Conservation (phyloP, 2,329 filamentous ascomycete genomes). For the Ophiostoma tasmaniense region DNA sequence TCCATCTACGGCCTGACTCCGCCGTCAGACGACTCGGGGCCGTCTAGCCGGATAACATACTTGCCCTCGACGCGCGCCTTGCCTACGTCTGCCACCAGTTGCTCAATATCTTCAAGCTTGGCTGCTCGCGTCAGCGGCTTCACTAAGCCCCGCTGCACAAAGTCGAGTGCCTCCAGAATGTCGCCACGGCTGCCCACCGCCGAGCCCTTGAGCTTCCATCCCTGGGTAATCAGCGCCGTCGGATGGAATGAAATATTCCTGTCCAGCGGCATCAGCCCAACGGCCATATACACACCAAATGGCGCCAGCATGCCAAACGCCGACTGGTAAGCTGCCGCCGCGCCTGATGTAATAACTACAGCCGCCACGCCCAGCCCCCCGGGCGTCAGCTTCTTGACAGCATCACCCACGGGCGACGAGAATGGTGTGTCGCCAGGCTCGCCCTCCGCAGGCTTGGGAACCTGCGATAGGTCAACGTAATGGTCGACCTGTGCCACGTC, state of each 20-base stretch:
- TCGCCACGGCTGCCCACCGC: slow-evolving; percentile 32
- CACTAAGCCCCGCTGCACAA: slow-evolving; percentile 29
- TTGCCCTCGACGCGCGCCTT: slow-evolving; percentile 20
- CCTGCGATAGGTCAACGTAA: slow-evolving; percentile 29
- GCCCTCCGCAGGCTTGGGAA: slow-evolving; percentile 10
- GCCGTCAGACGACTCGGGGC: slow-evolving; percentile 10
- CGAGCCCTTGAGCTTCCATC: slow-evolving; percentile 30
- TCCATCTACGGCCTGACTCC: not conserved
- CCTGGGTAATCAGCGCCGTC: slow-evolving; percentile 28
- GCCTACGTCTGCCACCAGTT: slow-evolving; percentile 19
- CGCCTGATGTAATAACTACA: slow-evolving; percentile 28
- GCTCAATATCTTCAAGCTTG: slow-evolving; percentile 23
- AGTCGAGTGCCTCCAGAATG: slow-evolving; percentile 34
- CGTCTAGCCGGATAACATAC: slow-evolving; percentile 21
- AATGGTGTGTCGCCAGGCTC: slow-evolving; percentile 10
- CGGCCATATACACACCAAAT: slow-evolving; percentile 34
- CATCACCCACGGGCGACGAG: slow-evolving; percentile 21
- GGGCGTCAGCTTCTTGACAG: slow-evolving; percentile 23
- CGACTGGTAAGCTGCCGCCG: slow-evolving; percentile 28
- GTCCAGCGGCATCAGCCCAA: slow-evolving; percentile 29
- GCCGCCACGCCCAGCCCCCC: slow-evolving; percentile 23
- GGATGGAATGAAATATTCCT: slow-evolving; percentile 28
- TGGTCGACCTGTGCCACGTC: slow-evolving; percentile 28
- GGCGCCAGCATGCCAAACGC: slow-evolving; percentile 29
- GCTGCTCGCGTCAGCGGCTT: slow-evolving; percentile 25